These are phyloP conservation scores for Yarrowia yakushimensis DNA, from an alignment of 805 yeast genomes.

Conservation along the genomic window DNA sequence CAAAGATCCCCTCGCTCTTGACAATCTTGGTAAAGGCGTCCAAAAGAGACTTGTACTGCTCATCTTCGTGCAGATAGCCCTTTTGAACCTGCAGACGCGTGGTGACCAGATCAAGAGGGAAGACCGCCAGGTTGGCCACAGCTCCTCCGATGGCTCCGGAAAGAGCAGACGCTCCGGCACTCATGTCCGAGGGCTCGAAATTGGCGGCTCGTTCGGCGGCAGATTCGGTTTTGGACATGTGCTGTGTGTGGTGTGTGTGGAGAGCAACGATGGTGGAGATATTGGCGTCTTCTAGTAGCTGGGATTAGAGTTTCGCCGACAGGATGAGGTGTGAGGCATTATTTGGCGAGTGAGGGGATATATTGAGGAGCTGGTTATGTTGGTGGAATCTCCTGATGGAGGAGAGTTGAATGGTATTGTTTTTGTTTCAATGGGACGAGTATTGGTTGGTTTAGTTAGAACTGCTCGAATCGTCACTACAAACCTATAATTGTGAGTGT, in stretches of 20 bases:
- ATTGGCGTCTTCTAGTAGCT: background rate
- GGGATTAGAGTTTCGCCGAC: background rate
- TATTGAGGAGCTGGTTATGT: background rate
- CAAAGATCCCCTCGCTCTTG: conserved; percentile 63
- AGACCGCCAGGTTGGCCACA: conserved; percentile 34
- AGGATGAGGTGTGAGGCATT: background rate
- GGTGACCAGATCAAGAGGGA: conserved; percentile 36
- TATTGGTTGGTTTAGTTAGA: too few relatives aligned
- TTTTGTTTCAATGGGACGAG: background rate
- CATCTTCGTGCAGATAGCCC: conserved; percentile 26
- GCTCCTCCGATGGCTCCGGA: conserved; percentile 40
- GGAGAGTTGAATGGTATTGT: background rate
- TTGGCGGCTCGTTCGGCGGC: conserved; percentile 8
- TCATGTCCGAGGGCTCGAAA: conserved; percentile 32
- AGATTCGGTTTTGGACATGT: background rate
- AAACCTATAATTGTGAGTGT: background rate
- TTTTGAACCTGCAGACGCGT: conserved; percentile 38
- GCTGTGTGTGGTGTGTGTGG: background rate
- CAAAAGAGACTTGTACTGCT: conserved; percentile 58
- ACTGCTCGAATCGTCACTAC: too few relatives aligned
- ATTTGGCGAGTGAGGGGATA: background rate
- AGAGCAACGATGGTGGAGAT: background rate
- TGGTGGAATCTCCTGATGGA: background rate
- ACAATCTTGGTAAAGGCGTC: conserved; percentile 75
- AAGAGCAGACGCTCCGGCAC: conserved; percentile 35